Evolutionary conservation across 2,329 filamentous ascomycete genomes (phyloP).

Genomic region (Verticillium longisporum): DNA sequence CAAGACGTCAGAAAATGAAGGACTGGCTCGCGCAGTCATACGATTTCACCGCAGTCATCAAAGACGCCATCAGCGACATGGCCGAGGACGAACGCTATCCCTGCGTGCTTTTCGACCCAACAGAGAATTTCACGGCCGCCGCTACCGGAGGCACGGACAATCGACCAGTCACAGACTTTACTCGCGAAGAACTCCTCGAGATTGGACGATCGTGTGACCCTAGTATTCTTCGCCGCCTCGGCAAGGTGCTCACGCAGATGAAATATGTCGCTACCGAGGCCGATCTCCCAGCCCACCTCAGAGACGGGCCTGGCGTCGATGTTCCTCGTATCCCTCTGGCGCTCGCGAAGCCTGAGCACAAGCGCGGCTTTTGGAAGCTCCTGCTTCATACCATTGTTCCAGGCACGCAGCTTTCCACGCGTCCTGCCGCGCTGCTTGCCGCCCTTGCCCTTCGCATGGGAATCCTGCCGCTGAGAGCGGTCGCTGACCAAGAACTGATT

Average conservation of each 20-base stretch:
- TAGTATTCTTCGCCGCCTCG: constrained; percentile 37
- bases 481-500: constrained; percentile 33
- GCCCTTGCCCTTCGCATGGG: constrained; percentile 42
- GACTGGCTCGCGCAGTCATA: constrained; percentile 45
- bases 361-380: constrained; percentile 37
- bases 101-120: constrained; percentile 43
- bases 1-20: constrained; percentile 32
- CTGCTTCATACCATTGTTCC: constrained; percentile 40
- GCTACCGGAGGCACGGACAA: constrained; percentile 14
- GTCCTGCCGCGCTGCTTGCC: constrained; percentile 37
- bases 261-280: constrained; percentile 31
- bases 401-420: constrained; percentile 36
- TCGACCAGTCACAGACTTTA: constrained; percentile 25
- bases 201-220: constrained; percentile 44
- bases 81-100: constrained; percentile 32
- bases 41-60: constrained; percentile 37
- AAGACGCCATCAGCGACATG: constrained; percentile 26
- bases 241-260: constrained; percentile 37
- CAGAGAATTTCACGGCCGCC: constrained; percentile 24
- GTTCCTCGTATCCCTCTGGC: constrained; percentile 37
- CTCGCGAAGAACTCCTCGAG: constrained; percentile 39
- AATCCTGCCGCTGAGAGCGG: constrained; percentile 29
- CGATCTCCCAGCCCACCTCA: constrained; percentile 37
- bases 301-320: constrained; percentile 17
- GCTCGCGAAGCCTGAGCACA: constrained; percentile 25